These are phyloP conservation scores for Triticum urartu DNA, from an alignment of 176 grass and related monocot species.

Conservation along the genomic window DNA sequence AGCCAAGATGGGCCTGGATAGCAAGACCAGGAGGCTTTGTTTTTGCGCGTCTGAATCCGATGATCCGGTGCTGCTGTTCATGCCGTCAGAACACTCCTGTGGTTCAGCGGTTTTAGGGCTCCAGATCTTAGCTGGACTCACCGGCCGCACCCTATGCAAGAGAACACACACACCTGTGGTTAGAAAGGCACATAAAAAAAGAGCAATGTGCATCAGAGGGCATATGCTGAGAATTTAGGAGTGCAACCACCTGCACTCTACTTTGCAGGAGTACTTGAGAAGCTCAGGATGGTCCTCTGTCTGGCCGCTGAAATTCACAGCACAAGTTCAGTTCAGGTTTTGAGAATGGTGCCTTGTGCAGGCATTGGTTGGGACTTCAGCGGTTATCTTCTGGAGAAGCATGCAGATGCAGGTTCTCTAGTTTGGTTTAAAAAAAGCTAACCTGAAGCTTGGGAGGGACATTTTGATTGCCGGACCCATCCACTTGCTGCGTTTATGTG, in stretches of 20 bases:
- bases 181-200: neutral
- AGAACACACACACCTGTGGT: neutral
- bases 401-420: no score
- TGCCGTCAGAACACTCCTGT: slow-evolving; percentile 23
- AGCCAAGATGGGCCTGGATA: slow-evolving; percentile 81
- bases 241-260: slow-evolving; percentile 75
- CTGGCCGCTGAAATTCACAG: slow-evolving; percentile 76
- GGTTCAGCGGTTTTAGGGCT: slow-evolving; percentile 28
- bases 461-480: slow-evolving; percentile 80
- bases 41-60: slow-evolving; percentile 37
- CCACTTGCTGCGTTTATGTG: slow-evolving; percentile 49
- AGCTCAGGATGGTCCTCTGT: slow-evolving; percentile 71
- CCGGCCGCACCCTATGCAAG: slow-evolving; percentile 58
- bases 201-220: neutral
- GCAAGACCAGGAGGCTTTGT: slow-evolving; percentile 57
- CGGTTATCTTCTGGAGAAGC: no score
- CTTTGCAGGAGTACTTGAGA: slow-evolving; percentile 86
- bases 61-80: neutral
- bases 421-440: neutral
- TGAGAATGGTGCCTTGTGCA: no score
- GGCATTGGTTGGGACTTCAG: no score
- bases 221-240: neutral
- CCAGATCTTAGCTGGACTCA: slow-evolving; percentile 66
- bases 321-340: slow-evolving; percentile 23
- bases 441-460: slow-evolving; percentile 99